These are phyloP conservation scores for Brassica rapa DNA, from an alignment of 345 rosid species.

Conservation along the genomic window DNA sequence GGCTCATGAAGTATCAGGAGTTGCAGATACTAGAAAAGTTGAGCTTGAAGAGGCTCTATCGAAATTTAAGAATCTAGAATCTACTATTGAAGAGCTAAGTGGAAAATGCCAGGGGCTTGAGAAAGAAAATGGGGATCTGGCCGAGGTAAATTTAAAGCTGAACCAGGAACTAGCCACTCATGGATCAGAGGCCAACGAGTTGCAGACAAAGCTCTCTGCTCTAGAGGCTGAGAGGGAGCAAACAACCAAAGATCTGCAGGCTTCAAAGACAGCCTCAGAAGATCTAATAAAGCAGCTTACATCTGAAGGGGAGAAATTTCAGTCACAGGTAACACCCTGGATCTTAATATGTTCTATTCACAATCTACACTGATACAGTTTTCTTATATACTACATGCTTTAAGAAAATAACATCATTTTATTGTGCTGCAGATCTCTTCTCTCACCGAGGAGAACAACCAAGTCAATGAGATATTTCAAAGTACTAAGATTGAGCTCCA, in stretches of 20 bases:
- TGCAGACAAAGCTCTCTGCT: slow-evolving; percentile 57
- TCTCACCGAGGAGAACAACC: slow-evolving; percentile 66
- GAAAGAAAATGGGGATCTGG: slow-evolving; percentile 71
- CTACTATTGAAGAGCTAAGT: slow-evolving; percentile 60
- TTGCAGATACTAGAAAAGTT: slow-evolving; percentile 53
- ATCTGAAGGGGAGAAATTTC: slow-evolving; percentile 67
- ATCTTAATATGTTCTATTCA: slow-evolving; percentile 12
- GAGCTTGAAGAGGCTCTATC: slow-evolving; percentile 69
- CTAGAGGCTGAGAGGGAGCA: slow-evolving; percentile 60
- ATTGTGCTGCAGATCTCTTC: slow-evolving; percentile 63
- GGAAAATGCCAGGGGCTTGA: slow-evolving; percentile 60
- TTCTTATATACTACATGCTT: slow-evolving; percentile 1
- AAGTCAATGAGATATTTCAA: slow-evolving; percentile 59
- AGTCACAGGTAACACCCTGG: slow-evolving; percentile 66
- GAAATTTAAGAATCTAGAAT: slow-evolving; percentile 64
- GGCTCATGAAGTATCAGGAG: slow-evolving; percentile 56
- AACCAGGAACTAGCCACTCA: slow-evolving; percentile 66
- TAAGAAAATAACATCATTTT: slow-evolving; percentile 15
- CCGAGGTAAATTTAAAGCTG: slow-evolving; percentile 76
- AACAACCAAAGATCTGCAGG: slow-evolving; percentile 58
- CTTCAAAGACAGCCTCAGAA: slow-evolving; percentile 63
- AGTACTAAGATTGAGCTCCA: slow-evolving; percentile 77
- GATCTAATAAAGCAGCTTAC: slow-evolving; percentile 59
- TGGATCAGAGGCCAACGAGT: slow-evolving; percentile 61
- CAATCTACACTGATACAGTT: not conserved